A percentile compares a stretch with the other conserved stretches of the same genome.
Evolutionary conservation across 169 alveolate genomes (phyloP).

Genomic region (Babesia gibsoni): DNA sequence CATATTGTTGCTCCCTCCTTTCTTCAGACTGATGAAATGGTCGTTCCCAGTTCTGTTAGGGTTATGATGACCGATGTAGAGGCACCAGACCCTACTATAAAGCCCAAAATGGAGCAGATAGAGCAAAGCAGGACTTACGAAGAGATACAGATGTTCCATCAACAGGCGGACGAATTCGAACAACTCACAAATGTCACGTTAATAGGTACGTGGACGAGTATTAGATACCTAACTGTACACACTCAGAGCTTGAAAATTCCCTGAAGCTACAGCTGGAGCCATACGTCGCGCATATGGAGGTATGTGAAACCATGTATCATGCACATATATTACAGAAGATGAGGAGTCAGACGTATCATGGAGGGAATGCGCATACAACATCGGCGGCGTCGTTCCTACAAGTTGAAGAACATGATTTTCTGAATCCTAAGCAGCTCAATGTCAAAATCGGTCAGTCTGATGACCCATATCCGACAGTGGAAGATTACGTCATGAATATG

Average conservation of each 20-base stretch:
- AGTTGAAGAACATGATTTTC: conserved; percentile 23
- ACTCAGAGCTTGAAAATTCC: conserved; percentile 48
- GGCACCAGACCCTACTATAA: conserved; percentile 49
- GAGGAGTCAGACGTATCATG: not conserved
- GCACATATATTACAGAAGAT: not conserved
- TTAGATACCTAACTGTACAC: not conserved
- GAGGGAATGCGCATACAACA: not conserved
- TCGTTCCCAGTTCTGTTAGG: conserved; percentile 63
- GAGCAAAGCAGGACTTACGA: conserved; percentile 59
- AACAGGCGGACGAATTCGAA: conserved; percentile 50
- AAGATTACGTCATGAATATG: conserved; percentile 78
- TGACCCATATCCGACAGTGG: conserved; percentile 75
- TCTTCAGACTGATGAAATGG: conserved; percentile 23
- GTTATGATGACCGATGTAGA: conserved; percentile 63
- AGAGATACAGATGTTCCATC: conserved; percentile 60
- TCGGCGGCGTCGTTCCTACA: conserved; percentile 39
- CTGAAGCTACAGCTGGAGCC: conserved; percentile 48
- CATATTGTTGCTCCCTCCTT: conserved; percentile 19
- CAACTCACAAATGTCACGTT: conserved; percentile 56
- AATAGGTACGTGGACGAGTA: conserved; percentile 20
- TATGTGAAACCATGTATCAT: not conserved
- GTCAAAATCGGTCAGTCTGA: conserved; percentile 79
- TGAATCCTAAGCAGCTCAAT: conserved; percentile 57
- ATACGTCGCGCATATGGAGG: conserved; percentile 28
- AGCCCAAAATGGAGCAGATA: conserved; percentile 60